phyloP scores from a whole-genome alignment of 768 basidiomycete genomes.

The Lentinula raphanica region DNA sequence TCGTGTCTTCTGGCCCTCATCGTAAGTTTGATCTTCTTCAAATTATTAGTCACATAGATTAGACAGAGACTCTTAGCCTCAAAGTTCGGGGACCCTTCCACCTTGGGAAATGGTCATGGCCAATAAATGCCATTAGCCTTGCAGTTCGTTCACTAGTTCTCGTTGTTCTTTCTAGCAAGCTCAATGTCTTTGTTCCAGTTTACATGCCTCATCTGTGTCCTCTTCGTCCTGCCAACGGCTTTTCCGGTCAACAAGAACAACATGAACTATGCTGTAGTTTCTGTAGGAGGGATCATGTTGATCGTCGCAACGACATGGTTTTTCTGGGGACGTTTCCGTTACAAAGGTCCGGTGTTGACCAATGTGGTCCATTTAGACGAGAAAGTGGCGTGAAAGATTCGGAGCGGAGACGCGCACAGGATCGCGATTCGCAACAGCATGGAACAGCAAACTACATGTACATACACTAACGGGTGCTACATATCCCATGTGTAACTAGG shows the following conservation, averaged over 20 bases:
- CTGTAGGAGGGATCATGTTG: constrained; percentile 40
- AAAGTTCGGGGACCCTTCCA: constrained; percentile 43
- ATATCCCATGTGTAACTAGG: neutral
- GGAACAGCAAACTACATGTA: too few relatives aligned
- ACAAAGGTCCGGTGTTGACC: constrained; percentile 42
- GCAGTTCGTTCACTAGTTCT: constrained; percentile 26
- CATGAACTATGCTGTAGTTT: constrained; percentile 57
- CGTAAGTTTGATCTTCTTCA: constrained; percentile 34
- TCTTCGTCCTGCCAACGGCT: constrained; percentile 53
- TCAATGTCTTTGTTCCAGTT: constrained; percentile 32
- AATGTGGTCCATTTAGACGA: constrained; percentile 9
- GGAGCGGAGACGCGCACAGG: neutral
- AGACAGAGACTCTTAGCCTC: constrained; percentile 28
- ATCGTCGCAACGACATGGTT: constrained; percentile 43
- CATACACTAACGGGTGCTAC: too few relatives aligned
- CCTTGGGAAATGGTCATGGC: constrained; percentile 48
- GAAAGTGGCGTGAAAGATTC: neutral
- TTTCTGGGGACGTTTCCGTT: constrained; percentile 40
- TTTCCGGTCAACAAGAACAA: constrained; percentile 42
- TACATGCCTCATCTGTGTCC: constrained; percentile 44
- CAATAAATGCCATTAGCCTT: constrained; percentile 43
- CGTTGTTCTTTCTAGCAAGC: neutral
- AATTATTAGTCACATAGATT: constrained; percentile 1
- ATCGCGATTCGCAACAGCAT: too few relatives aligned
- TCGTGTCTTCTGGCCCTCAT: constrained; percentile 50